These are phyloP conservation scores for Penicillium subrubescens DNA, from an alignment of 495 filamentous ascomycete genomes.

Conservation along the genomic window DNA sequence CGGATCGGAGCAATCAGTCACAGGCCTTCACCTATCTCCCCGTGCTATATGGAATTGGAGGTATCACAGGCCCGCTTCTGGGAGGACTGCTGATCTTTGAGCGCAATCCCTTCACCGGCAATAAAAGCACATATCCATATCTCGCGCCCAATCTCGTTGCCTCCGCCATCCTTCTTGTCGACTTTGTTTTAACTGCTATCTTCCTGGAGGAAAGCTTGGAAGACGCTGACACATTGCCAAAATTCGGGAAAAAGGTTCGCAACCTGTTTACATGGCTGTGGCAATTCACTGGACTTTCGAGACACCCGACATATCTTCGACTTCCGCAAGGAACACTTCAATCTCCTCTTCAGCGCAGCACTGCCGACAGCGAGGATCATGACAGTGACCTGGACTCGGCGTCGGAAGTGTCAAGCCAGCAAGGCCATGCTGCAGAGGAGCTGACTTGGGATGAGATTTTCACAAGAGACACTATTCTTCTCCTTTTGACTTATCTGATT, in stretches of 20 bases:
- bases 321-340: constrained; percentile 25
- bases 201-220: constrained; percentile 91
- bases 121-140: constrained; percentile 73
- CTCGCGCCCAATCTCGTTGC: constrained; percentile 79
- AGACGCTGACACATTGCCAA: constrained; percentile 64
- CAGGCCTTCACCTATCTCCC: constrained; percentile 90
- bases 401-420: constrained; percentile 43
- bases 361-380: constrained; percentile 35
- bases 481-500: constrained; percentile 80
- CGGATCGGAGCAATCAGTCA: constrained; percentile 91
- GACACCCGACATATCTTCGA: constrained; percentile 60
- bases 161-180: constrained; percentile 68
- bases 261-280: constrained; percentile 70
- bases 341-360: constrained; percentile 26
- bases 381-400: constrained; percentile 48
- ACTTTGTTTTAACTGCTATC: constrained; percentile 69
- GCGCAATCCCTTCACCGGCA: constrained; percentile 53
- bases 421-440: constrained; percentile 35
- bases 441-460: constrained; percentile 57
- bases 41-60: constrained; percentile 88
- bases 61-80: constrained; percentile 86
- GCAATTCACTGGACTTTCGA: constrained; percentile 66
- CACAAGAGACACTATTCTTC: constrained; percentile 76
- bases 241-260: constrained; percentile 57
- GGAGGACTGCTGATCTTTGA: constrained; percentile 79